A percentile compares a stretch with the other conserved stretches of the same genome.
phyloP scores from a whole-genome alignment of 2,329 filamentous ascomycete genomes.

The Akanthomyces muscarius region DNA sequence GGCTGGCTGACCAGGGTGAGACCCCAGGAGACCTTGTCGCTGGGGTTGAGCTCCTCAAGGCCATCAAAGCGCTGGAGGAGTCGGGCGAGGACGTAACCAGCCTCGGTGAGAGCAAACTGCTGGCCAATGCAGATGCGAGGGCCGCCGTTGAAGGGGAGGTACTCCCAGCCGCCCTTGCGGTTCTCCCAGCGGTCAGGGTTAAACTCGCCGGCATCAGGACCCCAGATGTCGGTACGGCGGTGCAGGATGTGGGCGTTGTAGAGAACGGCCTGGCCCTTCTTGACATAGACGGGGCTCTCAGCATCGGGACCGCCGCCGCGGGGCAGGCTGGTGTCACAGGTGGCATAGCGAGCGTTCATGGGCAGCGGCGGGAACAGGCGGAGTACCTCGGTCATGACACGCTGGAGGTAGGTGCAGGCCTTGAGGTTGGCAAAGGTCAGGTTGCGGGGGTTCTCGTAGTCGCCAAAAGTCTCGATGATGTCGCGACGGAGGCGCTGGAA shows the following conservation, averaged over 20 bases:
- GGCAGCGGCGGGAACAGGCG: constrained; percentile 40
- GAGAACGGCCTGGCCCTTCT: constrained; percentile 36
- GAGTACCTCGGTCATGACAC: constrained; percentile 29
- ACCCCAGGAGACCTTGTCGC: constrained; percentile 16
- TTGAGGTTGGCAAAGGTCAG: constrained; percentile 23
- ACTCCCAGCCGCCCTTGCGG: constrained; percentile 30
- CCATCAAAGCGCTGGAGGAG: constrained; percentile 22
- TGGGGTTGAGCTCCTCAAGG: constrained; percentile 14
- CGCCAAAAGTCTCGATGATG: constrained; percentile 48
- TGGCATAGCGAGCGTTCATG: constrained; percentile 40
- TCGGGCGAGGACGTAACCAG: constrained; percentile 20
- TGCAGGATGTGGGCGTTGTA: constrained; percentile 32
- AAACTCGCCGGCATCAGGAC: constrained; percentile 32
- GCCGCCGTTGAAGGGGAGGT: constrained; percentile 34
- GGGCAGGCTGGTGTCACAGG: constrained; percentile 43
- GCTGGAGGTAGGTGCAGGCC: constrained; percentile 25
- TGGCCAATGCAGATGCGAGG: constrained; percentile 35
- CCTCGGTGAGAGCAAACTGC: constrained; percentile 30
- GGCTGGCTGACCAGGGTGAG: constrained; percentile 16
- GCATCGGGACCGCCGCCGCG: constrained; percentile 43
- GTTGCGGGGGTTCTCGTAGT: constrained; percentile 27
- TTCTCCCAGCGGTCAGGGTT: constrained; percentile 30
- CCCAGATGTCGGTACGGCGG: constrained; percentile 33
- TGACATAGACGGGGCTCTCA: constrained; percentile 42
- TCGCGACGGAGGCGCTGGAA: constrained; percentile 41